Conservation (phyloP, 306 rosid species). For the Boehmeria nivea region DNA sequence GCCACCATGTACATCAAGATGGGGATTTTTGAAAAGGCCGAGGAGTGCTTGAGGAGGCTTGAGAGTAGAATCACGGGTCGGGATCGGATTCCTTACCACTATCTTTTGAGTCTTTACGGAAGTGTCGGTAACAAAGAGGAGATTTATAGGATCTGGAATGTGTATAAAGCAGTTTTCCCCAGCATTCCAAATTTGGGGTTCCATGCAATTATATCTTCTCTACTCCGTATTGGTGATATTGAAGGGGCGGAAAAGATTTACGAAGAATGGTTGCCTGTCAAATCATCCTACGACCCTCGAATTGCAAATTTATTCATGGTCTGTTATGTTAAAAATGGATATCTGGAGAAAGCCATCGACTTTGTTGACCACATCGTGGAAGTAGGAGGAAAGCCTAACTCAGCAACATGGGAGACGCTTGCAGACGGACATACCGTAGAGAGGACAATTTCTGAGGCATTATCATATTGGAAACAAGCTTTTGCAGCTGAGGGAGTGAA, state of each 20-base stretch:
- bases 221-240: constrained; percentile 65
- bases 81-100: constrained; percentile 81
- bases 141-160: constrained; percentile 74
- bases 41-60: constrained; percentile 62
- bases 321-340: constrained; percentile 46
- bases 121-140: constrained; percentile 70
- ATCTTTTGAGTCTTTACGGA: constrained; percentile 81
- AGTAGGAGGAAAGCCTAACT: constrained; percentile 66
- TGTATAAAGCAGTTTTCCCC: constrained; percentile 60
- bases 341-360: constrained; percentile 46
- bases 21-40: constrained; percentile 67
- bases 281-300: constrained; percentile 67
- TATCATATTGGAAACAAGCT: constrained; percentile 72
- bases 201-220: constrained; percentile 71
- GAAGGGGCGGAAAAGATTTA: constrained; percentile 71
- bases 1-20: constrained; percentile 85
- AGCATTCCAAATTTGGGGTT: constrained; percentile 82
- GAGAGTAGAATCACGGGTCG: constrained; percentile 80
- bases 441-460: constrained; percentile 46
- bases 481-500: constrained; percentile 44
- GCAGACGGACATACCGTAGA: constrained; percentile 57
- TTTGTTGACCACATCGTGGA: constrained; percentile 53
- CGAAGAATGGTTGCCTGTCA: constrained; percentile 71
- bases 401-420: constrained; percentile 83
- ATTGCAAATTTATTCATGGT: constrained; percentile 62